phyloP scores from a whole-genome alignment of 208 protist species.

The Crithidia bombi region DNA sequence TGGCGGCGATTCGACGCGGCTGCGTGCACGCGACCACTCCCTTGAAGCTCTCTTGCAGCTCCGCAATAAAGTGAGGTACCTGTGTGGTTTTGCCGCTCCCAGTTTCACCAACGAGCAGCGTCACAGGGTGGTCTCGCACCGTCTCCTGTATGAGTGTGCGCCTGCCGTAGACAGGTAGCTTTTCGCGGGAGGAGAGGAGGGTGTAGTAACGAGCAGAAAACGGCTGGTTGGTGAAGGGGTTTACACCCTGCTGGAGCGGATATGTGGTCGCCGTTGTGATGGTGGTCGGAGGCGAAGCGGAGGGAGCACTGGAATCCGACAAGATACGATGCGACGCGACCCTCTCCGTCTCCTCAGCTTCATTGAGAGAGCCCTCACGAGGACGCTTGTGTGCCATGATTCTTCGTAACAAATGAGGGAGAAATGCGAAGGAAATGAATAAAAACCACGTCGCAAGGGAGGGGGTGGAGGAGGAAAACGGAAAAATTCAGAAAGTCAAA shows the following conservation, averaged over 20 bases:
- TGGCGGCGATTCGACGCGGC: slow-evolving; percentile 98
- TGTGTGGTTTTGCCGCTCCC: slow-evolving; percentile 98
- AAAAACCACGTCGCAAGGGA: too few species aligned
- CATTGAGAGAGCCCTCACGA: background rate
- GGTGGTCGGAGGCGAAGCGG: background rate
- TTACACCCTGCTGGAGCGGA: slow-evolving; percentile 8
- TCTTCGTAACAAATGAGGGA: background rate
- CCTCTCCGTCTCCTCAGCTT: background rate
- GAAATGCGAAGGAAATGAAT: background rate
- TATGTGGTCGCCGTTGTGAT: background rate
- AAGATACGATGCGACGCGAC: background rate
- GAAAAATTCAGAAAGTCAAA: too few species aligned
- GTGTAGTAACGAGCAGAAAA: slow-evolving; percentile 56
- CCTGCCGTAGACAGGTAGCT: slow-evolving; percentile 75
- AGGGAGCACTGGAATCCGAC: background rate
- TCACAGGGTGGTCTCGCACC: slow-evolving; percentile 74
- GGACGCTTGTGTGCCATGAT: slow-evolving; percentile 4
- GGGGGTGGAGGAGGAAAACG: too few species aligned
- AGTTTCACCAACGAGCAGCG: slow-evolving; percentile 95
- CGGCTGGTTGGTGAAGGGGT: slow-evolving; percentile 52
- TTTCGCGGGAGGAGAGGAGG: slow-evolving; percentile 42
- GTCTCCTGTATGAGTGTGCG: slow-evolving; percentile 59
- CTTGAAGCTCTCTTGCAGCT: slow-evolving; percentile 38
- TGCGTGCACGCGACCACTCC: slow-evolving; percentile 95
- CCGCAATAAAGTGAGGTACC: slow-evolving; percentile 93